These are phyloP conservation scores for Mycosphaerella arachidis DNA, from an alignment of 2,329 filamentous ascomycete species.

Conservation along the genomic window DNA sequence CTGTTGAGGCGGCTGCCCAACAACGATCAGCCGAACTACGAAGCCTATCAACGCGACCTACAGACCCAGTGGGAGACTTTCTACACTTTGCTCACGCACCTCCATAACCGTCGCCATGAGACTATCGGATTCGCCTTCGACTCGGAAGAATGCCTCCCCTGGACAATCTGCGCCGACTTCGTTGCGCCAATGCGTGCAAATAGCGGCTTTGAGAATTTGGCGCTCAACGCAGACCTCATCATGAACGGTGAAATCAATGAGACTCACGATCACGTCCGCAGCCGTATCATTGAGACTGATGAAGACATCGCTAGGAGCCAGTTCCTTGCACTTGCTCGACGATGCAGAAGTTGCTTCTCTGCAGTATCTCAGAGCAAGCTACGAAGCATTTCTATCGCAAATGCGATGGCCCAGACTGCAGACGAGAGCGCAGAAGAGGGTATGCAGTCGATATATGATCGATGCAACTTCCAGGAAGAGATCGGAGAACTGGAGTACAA, in stretches of 20 bases:
- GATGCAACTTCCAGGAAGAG: slow-evolving; percentile 70
- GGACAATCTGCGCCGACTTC: slow-evolving; percentile 79
- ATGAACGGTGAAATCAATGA: neutral
- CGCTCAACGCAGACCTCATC: slow-evolving; percentile 54
- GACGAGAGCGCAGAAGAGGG: slow-evolving; percentile 55
- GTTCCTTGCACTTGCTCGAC: slow-evolving; percentile 20
- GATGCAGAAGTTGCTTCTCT: slow-evolving; percentile 15
- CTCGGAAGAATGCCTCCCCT: slow-evolving; percentile 64
- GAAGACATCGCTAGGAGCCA: slow-evolving; percentile 25
- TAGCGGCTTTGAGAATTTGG: slow-evolving; percentile 69
- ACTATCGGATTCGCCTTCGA: slow-evolving; percentile 76
- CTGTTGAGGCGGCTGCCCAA: slow-evolving; percentile 55
- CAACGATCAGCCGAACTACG: slow-evolving; percentile 66
- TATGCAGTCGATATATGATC: slow-evolving; percentile 73
- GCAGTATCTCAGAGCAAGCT: slow-evolving; percentile 16
- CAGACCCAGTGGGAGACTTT: slow-evolving; percentile 87
- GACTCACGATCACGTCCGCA: slow-evolving; percentile 1
- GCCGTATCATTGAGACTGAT: slow-evolving; percentile 33
- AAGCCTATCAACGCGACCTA: slow-evolving; percentile 66
- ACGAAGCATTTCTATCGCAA: slow-evolving; percentile 8
- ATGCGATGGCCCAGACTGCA: slow-evolving; percentile 12
- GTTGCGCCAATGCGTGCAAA: slow-evolving; percentile 75
- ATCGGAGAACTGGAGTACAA: slow-evolving; percentile 78
- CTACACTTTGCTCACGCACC: slow-evolving; percentile 76
- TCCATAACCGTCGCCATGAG: slow-evolving; percentile 82